Evolutionary conservation across 2,329 filamentous ascomycete genomes (phyloP).

Genomic region (Clarireedia hainanense): DNA sequence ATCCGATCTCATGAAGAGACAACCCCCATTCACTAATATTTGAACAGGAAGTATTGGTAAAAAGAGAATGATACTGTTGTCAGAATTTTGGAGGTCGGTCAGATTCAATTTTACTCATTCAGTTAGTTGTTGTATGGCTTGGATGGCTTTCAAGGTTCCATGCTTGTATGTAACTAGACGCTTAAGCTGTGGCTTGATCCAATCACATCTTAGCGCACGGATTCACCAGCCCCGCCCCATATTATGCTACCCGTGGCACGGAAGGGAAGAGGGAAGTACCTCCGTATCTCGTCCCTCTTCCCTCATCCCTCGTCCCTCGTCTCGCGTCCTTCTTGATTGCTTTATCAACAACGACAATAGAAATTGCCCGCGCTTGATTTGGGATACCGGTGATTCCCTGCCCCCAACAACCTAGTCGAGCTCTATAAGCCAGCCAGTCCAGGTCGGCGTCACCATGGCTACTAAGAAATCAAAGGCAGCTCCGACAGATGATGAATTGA

Average conservation of each 20-base stretch:
- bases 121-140: not conserved
- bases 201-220: not conserved
- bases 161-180: not conserved
- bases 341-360: constrained; percentile 1
- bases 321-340: not conserved
- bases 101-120: constrained; percentile 8
- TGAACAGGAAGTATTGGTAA: too few relatives aligned
- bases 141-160: not conserved
- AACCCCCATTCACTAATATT: too few relatives aligned
- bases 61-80: not conserved
- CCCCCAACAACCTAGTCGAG: too few relatives aligned
- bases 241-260: not conserved
- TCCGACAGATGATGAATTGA: constrained; percentile 53
- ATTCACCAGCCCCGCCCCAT: not conserved
- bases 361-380: too few relatives aligned
- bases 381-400: too few relatives aligned
- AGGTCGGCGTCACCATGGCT: constrained; percentile 39
- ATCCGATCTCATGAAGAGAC: too few relatives aligned
- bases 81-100: constrained; percentile 4
- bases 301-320: too few relatives aligned
- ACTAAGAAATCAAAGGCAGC: constrained; percentile 51
- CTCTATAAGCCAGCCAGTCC: too few relatives aligned
- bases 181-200: constrained; percentile 7
- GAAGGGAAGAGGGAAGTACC: not conserved
- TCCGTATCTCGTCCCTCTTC: too few relatives aligned